Conservation (phyloP, 768 basidiomycete species). For the Termitomyces sp. region DNA sequence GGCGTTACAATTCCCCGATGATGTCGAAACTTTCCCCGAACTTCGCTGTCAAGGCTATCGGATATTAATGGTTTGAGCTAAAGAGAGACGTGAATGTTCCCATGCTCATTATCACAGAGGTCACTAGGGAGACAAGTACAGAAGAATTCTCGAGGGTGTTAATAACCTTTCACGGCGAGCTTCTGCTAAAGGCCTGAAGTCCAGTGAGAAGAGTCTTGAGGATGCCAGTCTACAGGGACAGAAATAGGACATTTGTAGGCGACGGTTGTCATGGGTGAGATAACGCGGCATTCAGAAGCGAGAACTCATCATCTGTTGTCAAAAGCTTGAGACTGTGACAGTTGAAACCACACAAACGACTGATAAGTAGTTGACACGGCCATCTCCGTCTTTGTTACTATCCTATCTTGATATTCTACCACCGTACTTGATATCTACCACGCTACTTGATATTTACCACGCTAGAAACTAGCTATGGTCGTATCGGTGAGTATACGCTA, state of each 20-base stretch:
- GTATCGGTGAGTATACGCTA: too few relatives aligned
- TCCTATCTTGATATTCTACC: too few relatives aligned
- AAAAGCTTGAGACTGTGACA: not conserved
- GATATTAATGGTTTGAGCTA: not conserved
- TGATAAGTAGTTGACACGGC: too few relatives aligned
- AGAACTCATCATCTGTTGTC: not conserved
- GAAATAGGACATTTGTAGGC: not conserved
- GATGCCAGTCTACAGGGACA: not conserved
- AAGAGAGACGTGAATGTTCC: not conserved
- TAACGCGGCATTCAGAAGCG: not conserved
- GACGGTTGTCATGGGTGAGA: not conserved
- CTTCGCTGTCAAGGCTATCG: constrained; percentile 1
- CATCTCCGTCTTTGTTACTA: not conserved
- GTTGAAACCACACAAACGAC: too few relatives aligned
- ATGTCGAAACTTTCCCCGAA: constrained; percentile 24
- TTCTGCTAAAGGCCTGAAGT: not conserved
- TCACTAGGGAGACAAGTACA: not conserved
- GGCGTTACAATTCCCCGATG: constrained; percentile 16
- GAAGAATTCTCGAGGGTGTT: not conserved
- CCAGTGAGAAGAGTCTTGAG: not conserved
- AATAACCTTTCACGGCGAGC: not conserved
- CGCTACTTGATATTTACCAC: too few relatives aligned
- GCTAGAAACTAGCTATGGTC: too few relatives aligned
- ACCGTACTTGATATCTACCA: too few relatives aligned
- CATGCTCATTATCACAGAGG: not conserved